Evolutionary conservation across 257 asterid species (phyloP).

Genomic region (Voacanga thouarsii): DNA sequence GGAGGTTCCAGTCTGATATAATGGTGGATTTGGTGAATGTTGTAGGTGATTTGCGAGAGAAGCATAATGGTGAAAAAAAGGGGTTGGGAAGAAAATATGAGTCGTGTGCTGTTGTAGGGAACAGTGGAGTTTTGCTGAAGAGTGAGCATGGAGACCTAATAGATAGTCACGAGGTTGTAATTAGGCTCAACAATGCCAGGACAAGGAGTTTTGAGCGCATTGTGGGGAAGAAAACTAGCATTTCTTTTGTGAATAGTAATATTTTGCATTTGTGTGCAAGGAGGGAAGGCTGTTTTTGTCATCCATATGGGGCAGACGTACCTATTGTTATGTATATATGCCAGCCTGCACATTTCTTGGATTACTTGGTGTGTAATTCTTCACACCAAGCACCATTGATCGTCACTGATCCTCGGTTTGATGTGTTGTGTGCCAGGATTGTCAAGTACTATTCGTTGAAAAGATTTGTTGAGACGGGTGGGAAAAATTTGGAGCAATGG

Average conservation of each 20-base stretch:
- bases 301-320: conserved; percentile 74
- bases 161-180: conserved; percentile 74
- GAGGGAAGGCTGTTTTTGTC: conserved; percentile 81
- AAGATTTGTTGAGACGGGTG: conserved; percentile 44
- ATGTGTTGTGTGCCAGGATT: conserved; percentile 64
- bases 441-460: conserved; percentile 82
- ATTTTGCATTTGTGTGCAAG: conserved; percentile 75
- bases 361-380: conserved; percentile 71
- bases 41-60: conserved; percentile 34
- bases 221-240: conserved; percentile 70
- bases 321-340: conserved; percentile 78
- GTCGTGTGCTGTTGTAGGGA: conserved; percentile 93
- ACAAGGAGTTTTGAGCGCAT: conserved; percentile 48
- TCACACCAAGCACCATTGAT: conserved; percentile 66
- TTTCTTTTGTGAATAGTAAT: conserved; percentile 89
- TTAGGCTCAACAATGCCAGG: conserved; percentile 83
- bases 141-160: conserved; percentile 50
- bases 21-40: conserved; percentile 47
- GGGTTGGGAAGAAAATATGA: conserved; percentile 30
- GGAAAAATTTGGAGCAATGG: conserved; percentile 64
- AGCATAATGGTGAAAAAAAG: conserved; percentile 22
- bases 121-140: conserved; percentile 80
- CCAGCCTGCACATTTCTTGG: conserved; percentile 88
- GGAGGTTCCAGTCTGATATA: conserved; percentile 42
- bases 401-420: conserved; percentile 71